Base-by-base conservation (phyloP, 164 flowering plant species). In the Vitis amurensis region DNA sequence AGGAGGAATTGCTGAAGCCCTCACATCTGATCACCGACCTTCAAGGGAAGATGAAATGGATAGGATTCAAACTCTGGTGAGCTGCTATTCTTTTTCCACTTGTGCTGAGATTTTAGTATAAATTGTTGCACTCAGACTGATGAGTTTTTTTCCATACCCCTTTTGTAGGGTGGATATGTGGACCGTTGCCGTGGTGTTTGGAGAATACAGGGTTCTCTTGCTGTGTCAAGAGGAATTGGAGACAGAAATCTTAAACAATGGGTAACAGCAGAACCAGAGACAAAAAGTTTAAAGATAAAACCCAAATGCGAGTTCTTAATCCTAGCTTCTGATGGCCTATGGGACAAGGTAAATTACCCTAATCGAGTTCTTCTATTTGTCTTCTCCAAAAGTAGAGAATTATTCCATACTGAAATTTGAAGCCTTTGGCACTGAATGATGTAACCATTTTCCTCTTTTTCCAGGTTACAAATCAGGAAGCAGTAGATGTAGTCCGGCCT, bases 261-360 rank as follows among this genome's bases (percentile, higher is more conserved):
- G 98, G 91, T 93, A 6, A 80, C 71, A 55, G 85, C 95, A 0
- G 90, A 89, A 66, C 97, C 97, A 14, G 95, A 89, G 64, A 90
- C 92, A 6, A 82, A 71, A 63, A 27, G 75, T 11, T 31, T 86
- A 16, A 73, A 51, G 19, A 85, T 92, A 47, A 16, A 72, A 30
- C 79, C 84, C 0, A 86, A 87, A 0, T 81, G 78, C 68, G 94
- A 94, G 83, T 89, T 94, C 78, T 71, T 94, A 68, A 84, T 94
- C 74, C 77, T 94, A 56, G 98, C 91, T 13, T 94, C 98, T 1
- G 98, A 94, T 76, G 97, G 98, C 9, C 76, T 94, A 50, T 94
- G 98, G 98, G 93, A 92, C 66, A 90, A 88, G 94, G 98, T 93
- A 82, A 77, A 8, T 44, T 9, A 14, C 44, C 44, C 44, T 3